phyloP scores from a whole-genome alignment of 202 grass and related monocot genomes.

The Cymbopogon flexuosus region DNA sequence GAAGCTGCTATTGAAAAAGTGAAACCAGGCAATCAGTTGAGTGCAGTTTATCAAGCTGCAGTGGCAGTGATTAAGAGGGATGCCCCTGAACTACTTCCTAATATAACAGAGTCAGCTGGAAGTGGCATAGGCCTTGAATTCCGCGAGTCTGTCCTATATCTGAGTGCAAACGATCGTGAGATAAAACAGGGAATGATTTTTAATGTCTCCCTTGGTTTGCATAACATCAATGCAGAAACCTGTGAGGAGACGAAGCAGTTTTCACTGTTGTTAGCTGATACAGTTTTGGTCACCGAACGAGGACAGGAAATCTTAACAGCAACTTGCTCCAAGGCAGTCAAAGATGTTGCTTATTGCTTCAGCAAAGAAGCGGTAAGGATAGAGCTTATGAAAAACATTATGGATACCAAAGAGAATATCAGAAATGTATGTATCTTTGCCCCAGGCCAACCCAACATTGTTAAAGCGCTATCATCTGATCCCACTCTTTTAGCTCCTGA shows the following conservation, averaged over 20 bases:
- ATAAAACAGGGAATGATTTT: conserved; percentile 65
- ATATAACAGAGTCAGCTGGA: conserved; percentile 63
- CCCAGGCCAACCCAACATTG: too few relatives aligned
- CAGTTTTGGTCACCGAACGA: conserved; percentile 55
- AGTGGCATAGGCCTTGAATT: conserved; percentile 82
- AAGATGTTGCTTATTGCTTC: conserved; percentile 39
- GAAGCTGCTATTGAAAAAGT: conserved; percentile 51
- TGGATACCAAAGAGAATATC: too few relatives aligned
- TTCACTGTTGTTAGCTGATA: conserved; percentile 71
- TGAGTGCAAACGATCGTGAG: conserved; percentile 51
- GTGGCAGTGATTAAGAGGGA: conserved; percentile 47
- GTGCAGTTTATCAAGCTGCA: conserved; percentile 52
- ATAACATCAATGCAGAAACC: conserved; percentile 54
- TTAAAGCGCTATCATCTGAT: too few relatives aligned
- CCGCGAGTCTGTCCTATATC: conserved; percentile 57
- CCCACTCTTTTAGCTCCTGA: too few relatives aligned
- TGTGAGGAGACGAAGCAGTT: conserved; percentile 68
- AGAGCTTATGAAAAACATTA: too few relatives aligned
- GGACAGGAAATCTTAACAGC: conserved; percentile 51
- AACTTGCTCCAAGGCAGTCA: conserved; percentile 71
- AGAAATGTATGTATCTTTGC: too few relatives aligned
- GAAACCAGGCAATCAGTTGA: conserved; percentile 53
- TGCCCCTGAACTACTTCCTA: conserved; percentile 52
- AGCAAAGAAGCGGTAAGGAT: too few relatives aligned
- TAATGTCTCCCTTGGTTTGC: conserved; percentile 72